These are phyloP conservation scores for Scenedesmus sp. DNA, from an alignment of 163 green algal genomes.

Conservation along the genomic window DNA sequence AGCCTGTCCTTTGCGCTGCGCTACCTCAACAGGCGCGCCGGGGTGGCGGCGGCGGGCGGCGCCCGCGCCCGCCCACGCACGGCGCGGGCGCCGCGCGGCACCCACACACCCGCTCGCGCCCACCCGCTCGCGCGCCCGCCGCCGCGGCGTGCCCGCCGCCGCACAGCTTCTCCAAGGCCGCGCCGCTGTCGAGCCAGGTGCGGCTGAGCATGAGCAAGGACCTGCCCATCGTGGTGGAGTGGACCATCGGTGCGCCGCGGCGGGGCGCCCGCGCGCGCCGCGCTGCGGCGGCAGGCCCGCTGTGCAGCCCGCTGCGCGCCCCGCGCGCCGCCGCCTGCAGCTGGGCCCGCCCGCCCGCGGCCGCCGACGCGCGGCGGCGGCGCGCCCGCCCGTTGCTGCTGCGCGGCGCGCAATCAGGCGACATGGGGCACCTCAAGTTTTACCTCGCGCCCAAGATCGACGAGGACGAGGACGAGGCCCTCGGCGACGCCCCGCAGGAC, in stretches of 20 bases:
- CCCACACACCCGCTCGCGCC: constrained; percentile 52
- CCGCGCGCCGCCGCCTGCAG: too few species aligned
- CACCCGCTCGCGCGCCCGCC: too few species aligned
- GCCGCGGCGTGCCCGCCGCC: constrained; percentile 63
- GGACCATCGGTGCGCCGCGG: constrained; percentile 87
- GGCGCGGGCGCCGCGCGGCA: constrained; percentile 1
- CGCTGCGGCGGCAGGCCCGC: too few species aligned
- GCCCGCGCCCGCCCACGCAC: not conserved
- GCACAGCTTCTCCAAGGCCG: constrained; percentile 88
- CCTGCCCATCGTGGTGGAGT: constrained; percentile 95
- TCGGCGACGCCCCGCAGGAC: too few species aligned
- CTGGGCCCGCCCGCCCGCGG: too few species aligned
- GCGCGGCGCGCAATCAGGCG: too few species aligned
- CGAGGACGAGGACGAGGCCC: constrained; percentile 72
- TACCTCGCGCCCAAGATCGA: constrained; percentile 99
- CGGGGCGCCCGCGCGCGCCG: too few species aligned
- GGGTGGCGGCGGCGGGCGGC: not conserved
- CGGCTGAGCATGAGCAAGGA: constrained; percentile 90
- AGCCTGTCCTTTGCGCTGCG: constrained; percentile 94
- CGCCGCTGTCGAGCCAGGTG: constrained; percentile 65
- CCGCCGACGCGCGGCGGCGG: too few species aligned
- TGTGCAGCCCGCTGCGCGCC: too few species aligned
- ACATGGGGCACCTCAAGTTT: constrained; percentile 66
- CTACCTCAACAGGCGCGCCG: constrained; percentile 94
- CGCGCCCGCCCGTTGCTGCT: too few species aligned